Evolutionary conservation across 805 yeast genomes (phyloP).

Genomic region (Ogataea haglerorum): DNA sequence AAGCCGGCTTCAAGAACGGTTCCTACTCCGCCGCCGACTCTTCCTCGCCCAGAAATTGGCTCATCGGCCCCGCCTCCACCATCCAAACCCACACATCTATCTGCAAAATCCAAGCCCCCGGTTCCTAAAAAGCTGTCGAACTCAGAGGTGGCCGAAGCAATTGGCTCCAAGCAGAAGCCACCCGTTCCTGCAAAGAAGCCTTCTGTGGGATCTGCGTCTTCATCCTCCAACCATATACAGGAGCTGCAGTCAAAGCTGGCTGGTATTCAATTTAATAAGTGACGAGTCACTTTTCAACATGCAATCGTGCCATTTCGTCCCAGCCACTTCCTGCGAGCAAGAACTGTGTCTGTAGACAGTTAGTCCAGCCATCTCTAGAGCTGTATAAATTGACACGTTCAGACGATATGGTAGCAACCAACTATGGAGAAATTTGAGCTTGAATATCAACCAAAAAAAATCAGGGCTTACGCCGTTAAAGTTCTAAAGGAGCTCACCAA

Average conservation of each 20-base stretch:
- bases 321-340: not conserved
- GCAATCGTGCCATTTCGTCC: too few relatives aligned
- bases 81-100: slow-evolving; percentile 14
- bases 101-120: slow-evolving; percentile 10
- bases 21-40: not conserved
- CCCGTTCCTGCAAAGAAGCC: slow-evolving; percentile 17
- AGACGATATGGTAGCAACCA: not conserved
- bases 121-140: slow-evolving; percentile 7
- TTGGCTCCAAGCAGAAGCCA: slow-evolving; percentile 4
- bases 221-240: slow-evolving; percentile 23
- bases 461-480: slow-evolving; percentile 13
- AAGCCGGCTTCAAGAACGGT: too few relatives aligned
- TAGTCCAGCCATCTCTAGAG: slow-evolving; percentile 1
- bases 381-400: slow-evolving; percentile 2
- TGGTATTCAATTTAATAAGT: slow-evolving; percentile 22
- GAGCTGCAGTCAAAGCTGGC: slow-evolving; percentile 30
- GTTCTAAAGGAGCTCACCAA: slow-evolving; percentile 24
- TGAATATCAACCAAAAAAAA: slow-evolving; percentile 10
- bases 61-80: slow-evolving; percentile 13
- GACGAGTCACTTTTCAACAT: slow-evolving; percentile 5
- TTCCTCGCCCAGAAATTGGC: not conserved
- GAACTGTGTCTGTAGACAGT: not conserved
- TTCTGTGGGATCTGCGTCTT: slow-evolving; percentile 6
- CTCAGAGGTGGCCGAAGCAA: not conserved
- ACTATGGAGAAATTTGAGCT: not conserved